phyloP scores from a whole-genome alignment of 78 protist species.

The Andalucia godoyi region DNA sequence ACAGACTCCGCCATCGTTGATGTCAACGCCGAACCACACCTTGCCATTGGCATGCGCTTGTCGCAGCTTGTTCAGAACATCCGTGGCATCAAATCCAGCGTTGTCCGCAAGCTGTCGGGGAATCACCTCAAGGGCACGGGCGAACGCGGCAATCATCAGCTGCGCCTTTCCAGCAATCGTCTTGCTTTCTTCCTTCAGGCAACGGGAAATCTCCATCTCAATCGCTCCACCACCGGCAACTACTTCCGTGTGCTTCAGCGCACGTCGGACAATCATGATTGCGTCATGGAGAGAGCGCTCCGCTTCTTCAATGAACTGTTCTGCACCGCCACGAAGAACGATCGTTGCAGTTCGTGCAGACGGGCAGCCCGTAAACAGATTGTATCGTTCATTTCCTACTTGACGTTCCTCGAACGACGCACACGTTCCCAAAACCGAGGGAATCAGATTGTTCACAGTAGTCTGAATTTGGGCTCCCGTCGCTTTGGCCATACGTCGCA shows the following conservation, averaged over 20 bases:
- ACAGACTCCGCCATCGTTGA: conserved; percentile 80
- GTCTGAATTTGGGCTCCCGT: conserved; percentile 81
- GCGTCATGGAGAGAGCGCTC: conserved; percentile 99
- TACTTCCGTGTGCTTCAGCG: conserved; percentile 70
- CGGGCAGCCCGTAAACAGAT: conserved; percentile 87
- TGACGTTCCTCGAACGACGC: conserved; percentile 95
- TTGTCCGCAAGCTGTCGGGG: conserved; percentile 91
- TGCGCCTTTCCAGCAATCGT: conserved; percentile 86
- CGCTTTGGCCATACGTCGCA: conserved; percentile 73
- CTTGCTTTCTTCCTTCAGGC: conserved; percentile 68
- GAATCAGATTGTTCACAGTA: conserved; percentile 60
- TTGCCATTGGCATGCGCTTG: conserved; percentile 59
- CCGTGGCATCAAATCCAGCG: conserved; percentile 98
- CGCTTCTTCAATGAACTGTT: conserved; percentile 94
- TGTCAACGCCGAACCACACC: conserved; percentile 93
- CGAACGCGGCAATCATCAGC: conserved; percentile 85
- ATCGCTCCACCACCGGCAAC: conserved; percentile 99
- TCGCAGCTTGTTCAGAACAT: conserved; percentile 92
- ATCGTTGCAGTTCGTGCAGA: conserved; percentile 79
- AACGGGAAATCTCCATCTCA: conserved; percentile 84
- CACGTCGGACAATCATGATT: conserved; percentile 86
- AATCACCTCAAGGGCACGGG: conserved; percentile 92
- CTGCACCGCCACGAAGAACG: conserved; percentile 97
- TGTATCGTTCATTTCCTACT: conserved; percentile 86
- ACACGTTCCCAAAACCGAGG: conserved; percentile 81